Evolutionary conservation across 225 moss, liverwort and hornwort genomes (phyloP).

Genomic region (Polytrichum formosum): DNA sequence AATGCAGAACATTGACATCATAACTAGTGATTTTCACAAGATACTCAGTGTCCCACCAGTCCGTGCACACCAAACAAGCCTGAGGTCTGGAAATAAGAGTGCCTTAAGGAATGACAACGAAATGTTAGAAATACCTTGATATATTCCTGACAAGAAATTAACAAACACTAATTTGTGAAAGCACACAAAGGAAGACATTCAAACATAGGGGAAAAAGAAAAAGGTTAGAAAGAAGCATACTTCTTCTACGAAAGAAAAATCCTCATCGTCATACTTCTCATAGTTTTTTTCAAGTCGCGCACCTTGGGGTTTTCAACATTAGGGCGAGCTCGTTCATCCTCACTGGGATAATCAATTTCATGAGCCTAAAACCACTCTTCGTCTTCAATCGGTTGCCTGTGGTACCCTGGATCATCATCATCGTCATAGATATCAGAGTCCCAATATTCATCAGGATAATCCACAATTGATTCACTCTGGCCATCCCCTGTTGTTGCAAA

Average conservation of each 20-base stretch:
- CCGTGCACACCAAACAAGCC: too few species aligned
- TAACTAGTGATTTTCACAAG: too few species aligned
- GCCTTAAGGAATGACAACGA: too few species aligned
- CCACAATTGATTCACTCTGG: slow-evolving; percentile 70
- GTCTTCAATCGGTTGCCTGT: slow-evolving; percentile 88
- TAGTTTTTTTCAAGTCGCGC: slow-evolving; percentile 71
- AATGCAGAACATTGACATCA: too few species aligned
- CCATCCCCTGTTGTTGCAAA: slow-evolving; percentile 77
- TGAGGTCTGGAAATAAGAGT: too few species aligned
- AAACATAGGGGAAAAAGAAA: slow-evolving; percentile 1
- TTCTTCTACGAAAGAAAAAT: slow-evolving; percentile 79
- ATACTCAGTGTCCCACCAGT: too few species aligned
- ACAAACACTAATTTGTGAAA: too few species aligned
- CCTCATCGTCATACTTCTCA: slow-evolving; percentile 92
- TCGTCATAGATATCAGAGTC: slow-evolving; percentile 98
- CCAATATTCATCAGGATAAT: slow-evolving; percentile 91
- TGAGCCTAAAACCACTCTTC: slow-evolving; percentile 99
- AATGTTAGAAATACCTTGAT: too few species aligned
- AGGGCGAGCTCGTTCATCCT: slow-evolving; percentile 86
- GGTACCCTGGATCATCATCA: slow-evolving; percentile 97
- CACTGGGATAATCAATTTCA: slow-evolving; percentile 93
- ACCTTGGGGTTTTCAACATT: slow-evolving; percentile 48
- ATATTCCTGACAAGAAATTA: too few species aligned
- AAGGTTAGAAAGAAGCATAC: slow-evolving; percentile 20
- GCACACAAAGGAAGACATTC: too few species aligned